Percentiles rank a stretch among this genome's conserved stretches.
phyloP scores from a whole-genome alignment of 805 yeast genomes.

The Torulaspora microellipsoides region DNA sequence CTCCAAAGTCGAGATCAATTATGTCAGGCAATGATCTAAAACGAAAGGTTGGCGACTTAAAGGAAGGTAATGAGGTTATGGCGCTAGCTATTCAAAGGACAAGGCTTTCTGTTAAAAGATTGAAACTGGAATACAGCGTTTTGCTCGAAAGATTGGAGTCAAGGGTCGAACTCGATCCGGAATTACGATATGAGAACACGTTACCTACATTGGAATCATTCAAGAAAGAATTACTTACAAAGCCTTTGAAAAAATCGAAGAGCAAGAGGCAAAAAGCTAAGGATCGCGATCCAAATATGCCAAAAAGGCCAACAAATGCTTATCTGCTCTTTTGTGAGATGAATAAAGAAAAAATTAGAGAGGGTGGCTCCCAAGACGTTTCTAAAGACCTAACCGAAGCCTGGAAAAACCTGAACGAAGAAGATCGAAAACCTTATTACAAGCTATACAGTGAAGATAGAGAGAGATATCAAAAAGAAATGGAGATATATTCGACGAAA shows the following conservation, averaged over 20 bases:
- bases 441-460: slow-evolving; percentile 75
- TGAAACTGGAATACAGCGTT: slow-evolving; percentile 77
- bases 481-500: slow-evolving; percentile 45
- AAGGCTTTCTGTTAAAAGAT: slow-evolving; percentile 66
- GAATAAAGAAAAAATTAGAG: slow-evolving; percentile 69
- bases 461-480: slow-evolving; percentile 66
- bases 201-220: slow-evolving; percentile 31
- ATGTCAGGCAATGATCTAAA: slow-evolving; percentile 55
- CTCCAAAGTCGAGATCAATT: no score
- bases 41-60: slow-evolving; percentile 63
- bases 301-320: slow-evolving; percentile 88
- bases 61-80: slow-evolving; percentile 70
- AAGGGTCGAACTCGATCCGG: slow-evolving; percentile 39
- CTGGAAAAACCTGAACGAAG: slow-evolving; percentile 73
- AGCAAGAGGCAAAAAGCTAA: slow-evolving; percentile 36
- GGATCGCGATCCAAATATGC: slow-evolving; percentile 75
- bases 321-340: slow-evolving; percentile 81
- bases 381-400: slow-evolving; percentile 77
- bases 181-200: slow-evolving; percentile 27
- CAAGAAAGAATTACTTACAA: slow-evolving; percentile 23
- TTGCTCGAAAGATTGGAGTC: slow-evolving; percentile 75
- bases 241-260: slow-evolving; percentile 24
- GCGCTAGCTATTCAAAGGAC: slow-evolving; percentile 75
- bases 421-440: slow-evolving; percentile 66
- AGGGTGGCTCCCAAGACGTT: slow-evolving; percentile 58